A percentile compares a stretch with the other conserved stretches of the same genome.
Evolutionary conservation across 306 rosid genomes (phyloP).

Genomic region (Cicer yamashitae): DNA sequence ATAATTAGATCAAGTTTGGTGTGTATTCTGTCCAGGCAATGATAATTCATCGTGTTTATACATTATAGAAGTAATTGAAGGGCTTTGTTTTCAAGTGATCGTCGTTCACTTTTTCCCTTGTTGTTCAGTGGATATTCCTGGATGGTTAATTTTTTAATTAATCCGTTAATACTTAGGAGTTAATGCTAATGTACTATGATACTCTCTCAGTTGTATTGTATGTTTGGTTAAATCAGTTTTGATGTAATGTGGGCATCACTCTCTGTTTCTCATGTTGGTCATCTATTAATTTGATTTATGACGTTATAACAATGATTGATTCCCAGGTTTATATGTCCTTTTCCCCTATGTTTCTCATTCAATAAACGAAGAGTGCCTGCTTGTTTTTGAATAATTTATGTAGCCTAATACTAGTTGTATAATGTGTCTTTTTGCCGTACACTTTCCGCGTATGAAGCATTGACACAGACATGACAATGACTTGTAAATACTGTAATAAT

Average conservation of each 20-base stretch:
- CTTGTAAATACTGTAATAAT: no score
- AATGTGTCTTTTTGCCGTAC: neutral
- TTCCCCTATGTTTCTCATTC: no score
- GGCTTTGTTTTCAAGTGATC: neutral
- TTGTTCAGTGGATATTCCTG: constrained; percentile 1
- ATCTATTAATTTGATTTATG: constrained; percentile 30
- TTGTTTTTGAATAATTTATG: neutral
- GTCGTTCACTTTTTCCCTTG: neutral
- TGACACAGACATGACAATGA: no score
- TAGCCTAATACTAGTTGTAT: neutral
- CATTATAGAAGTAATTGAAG: neutral
- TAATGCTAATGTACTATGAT: no score
- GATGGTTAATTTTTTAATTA: neutral
- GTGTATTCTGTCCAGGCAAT: constrained; percentile 13
- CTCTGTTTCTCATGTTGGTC: neutral
- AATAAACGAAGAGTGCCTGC: neutral
- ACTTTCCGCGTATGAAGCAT: no score
- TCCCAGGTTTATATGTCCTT: neutral
- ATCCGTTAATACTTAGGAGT: neutral
- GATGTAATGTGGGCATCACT: neutral
- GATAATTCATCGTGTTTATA: constrained; percentile 20
- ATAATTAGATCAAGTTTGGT: neutral
- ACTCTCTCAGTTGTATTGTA: neutral
- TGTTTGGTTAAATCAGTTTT: constrained; percentile 13
- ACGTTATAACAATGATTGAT: constrained; percentile 3